A percentile compares a stretch with the other conserved stretches of the same genome.
These are phyloP conservation scores for Chlamydomonas sp. DNA, from an alignment of 139 green algal genomes.

Conservation along the genomic window DNA sequence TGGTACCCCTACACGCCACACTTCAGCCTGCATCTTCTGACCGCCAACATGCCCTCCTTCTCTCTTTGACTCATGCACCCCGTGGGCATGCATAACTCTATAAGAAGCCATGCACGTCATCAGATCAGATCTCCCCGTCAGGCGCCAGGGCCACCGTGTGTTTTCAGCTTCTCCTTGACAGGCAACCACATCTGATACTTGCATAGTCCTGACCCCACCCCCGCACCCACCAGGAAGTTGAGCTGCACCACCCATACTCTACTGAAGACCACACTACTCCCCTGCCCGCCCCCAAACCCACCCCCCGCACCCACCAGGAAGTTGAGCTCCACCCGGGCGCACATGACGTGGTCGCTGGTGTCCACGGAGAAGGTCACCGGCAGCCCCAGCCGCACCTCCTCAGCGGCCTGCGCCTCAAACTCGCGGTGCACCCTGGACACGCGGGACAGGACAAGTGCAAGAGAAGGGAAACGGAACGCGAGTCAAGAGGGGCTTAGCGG, in stretches of 20 bases:
- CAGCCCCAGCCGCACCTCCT: conserved; percentile 58
- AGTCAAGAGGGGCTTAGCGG: too few relatives aligned
- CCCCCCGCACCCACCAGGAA: conserved; percentile 50
- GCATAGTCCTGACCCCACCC: neutral
- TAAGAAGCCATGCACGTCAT: too few relatives aligned
- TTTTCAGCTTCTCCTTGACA: neutral
- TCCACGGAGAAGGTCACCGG: conserved; percentile 64
- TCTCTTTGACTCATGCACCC: too few relatives aligned
- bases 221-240: conserved; percentile 60
- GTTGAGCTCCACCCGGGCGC: conserved; percentile 66
- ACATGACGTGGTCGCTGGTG: conserved; percentile 49
- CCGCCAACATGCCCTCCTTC: too few relatives aligned
- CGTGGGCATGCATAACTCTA: too few relatives aligned
- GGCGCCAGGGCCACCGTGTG: neutral
- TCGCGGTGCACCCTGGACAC: conserved; percentile 58
- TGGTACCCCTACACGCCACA: too few relatives aligned
- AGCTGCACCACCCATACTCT: conserved; percentile 52
- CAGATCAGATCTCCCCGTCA: neutral
- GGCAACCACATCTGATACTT: neutral
- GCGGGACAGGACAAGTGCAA: too few relatives aligned
- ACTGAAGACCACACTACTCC: neutral
- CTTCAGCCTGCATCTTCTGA: too few relatives aligned
- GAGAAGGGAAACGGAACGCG: too few relatives aligned
- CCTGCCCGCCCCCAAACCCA: neutral
- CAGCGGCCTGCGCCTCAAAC: conserved; percentile 57